These are phyloP conservation scores for Verticillium zaregamsianum DNA, from an alignment of 2,329 filamentous ascomycete genomes.

Conservation along the genomic window DNA sequence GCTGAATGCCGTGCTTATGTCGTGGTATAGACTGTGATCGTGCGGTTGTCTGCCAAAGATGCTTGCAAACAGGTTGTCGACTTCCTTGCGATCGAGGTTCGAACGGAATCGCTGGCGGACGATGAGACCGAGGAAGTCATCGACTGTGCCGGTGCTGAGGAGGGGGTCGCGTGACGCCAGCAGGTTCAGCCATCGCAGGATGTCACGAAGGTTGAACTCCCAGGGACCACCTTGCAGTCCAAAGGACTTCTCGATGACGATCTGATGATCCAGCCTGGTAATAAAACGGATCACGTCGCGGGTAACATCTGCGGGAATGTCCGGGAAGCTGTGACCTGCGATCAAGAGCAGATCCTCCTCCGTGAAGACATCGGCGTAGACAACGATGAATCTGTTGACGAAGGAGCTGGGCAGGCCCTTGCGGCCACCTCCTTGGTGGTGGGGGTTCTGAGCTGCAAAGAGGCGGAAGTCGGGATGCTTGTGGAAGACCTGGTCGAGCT, in stretches of 20 bases:
- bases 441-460: conserved; percentile 95
- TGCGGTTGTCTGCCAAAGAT: conserved; percentile 53
- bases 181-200: conserved; percentile 80
- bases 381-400: conserved; percentile 96
- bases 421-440: conserved; percentile 91
- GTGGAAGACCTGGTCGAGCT: conserved; percentile 90
- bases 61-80: conserved; percentile 62
- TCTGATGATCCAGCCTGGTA: conserved; percentile 69
- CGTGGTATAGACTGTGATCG: conserved; percentile 66
- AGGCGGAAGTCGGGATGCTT: conserved; percentile 87
- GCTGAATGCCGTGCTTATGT: conserved; percentile 58
- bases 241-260: conserved; percentile 56
- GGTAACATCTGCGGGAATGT: conserved; percentile 54
- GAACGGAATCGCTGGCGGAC: conserved; percentile 86
- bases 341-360: conserved; percentile 79
- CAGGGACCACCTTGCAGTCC: conserved; percentile 71
- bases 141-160: conserved; percentile 53
- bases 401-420: conserved; percentile 95
- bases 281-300: conserved; percentile 73
- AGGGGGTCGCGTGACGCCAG: conserved; percentile 57
- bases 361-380: conserved; percentile 89
- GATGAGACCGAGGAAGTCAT: conserved; percentile 76
- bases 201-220: conserved; percentile 94
- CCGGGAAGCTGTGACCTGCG: conserved; percentile 71
- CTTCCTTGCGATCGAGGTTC: conserved; percentile 58